Conservation (phyloP, 2,329 filamentous ascomycete species). For the Pseudocercospora pini-densiflorae region DNA sequence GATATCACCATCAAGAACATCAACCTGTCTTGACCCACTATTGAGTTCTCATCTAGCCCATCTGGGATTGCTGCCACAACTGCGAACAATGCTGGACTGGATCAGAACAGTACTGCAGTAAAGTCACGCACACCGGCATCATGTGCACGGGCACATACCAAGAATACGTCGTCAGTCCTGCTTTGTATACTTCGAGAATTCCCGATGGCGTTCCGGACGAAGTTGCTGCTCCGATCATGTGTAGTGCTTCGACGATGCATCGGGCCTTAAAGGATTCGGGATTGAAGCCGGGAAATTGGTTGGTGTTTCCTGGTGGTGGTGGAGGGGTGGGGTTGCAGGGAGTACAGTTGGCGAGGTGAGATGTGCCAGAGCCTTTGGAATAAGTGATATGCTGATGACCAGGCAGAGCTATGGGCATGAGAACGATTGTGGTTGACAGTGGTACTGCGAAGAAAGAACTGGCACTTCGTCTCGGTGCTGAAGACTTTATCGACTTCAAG, state of each 20-base stretch:
- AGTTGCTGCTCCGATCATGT: conserved; percentile 65
- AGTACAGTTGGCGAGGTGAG: conserved; percentile 43
- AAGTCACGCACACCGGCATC: conserved; percentile 53
- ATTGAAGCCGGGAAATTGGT: conserved; percentile 58
- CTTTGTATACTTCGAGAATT: conserved; percentile 59
- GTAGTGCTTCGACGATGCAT: conserved; percentile 62
- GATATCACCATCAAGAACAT: background rate
- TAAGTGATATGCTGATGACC: background rate
- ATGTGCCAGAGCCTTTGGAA: background rate
- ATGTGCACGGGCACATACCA: conserved; percentile 57
- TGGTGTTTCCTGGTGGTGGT: conserved; percentile 59
- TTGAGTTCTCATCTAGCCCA: conserved; percentile 37
- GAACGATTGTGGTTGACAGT: conserved; percentile 59
- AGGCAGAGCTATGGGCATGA: conserved; percentile 57
- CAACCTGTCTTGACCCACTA: background rate
- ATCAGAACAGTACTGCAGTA: conserved; percentile 58
- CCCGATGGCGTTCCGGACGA: conserved; percentile 60
- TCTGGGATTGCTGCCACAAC: conserved; percentile 56
- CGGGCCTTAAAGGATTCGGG: conserved; percentile 58
- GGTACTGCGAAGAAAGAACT: conserved; percentile 54
- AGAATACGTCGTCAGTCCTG: conserved; percentile 63
- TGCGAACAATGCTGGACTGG: conserved; percentile 57
- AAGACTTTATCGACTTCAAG: conserved; percentile 60
- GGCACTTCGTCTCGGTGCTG: conserved; percentile 55
- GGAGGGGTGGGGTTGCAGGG: conserved; percentile 63